These are phyloP conservation scores for Uncinocarpus reesii DNA, from an alignment of 2,329 filamentous ascomycete genomes.

Conservation along the genomic window DNA sequence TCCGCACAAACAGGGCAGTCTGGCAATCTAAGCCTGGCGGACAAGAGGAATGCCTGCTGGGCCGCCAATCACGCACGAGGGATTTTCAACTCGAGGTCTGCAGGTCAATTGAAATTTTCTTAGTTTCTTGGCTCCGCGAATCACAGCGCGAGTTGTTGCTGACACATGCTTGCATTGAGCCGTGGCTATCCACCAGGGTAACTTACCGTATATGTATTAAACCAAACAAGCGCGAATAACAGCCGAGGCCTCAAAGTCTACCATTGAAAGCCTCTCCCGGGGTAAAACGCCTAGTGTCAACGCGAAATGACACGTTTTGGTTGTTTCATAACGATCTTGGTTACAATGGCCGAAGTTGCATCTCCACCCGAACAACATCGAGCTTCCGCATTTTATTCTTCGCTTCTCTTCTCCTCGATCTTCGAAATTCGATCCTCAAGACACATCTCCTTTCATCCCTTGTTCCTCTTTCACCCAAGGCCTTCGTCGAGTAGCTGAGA, in stretches of 20 bases:
- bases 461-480: constrained; percentile 21
- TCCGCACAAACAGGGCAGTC: neutral
- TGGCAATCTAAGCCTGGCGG: neutral
- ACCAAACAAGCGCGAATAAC: neutral
- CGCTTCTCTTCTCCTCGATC: constrained; percentile 23
- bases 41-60: constrained; percentile 2
- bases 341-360: constrained; percentile 8
- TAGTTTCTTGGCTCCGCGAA: constrained; percentile 4
- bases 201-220: constrained; percentile 1
- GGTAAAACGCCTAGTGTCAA: neutral
- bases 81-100: constrained; percentile 17
- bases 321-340: constrained; percentile 4
- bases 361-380: constrained; percentile 10
- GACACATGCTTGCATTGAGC: constrained; percentile 13
- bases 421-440: constrained; percentile 25
- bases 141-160: constrained; percentile 7
- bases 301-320: neutral
- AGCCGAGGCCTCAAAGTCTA: constrained; percentile 2
- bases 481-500: constrained; percentile 26
- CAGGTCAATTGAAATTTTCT: constrained; percentile 18
- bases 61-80: constrained; percentile 11
- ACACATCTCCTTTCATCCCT: constrained; percentile 30
- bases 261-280: neutral
- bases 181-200: constrained; percentile 6
- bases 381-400: constrained; percentile 14